Evolutionary conservation across 2,329 filamentous ascomycete species (phyloP).

Genomic region (Septoria petroselini): DNA sequence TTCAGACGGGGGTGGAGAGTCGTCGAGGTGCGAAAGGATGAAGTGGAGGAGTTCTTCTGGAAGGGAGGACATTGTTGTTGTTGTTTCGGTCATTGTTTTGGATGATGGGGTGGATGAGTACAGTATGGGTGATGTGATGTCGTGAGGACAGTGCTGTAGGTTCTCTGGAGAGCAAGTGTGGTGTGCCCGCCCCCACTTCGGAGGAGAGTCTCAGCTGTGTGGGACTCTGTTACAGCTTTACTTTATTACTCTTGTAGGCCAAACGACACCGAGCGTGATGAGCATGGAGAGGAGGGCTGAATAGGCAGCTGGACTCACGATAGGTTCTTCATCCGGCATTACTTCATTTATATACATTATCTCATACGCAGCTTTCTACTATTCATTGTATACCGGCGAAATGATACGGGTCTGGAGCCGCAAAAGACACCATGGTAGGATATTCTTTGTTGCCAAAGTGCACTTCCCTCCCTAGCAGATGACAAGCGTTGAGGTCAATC

Average conservation of each 20-base stretch:
- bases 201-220: too few relatives aligned
- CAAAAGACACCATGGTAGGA: slow-evolving; percentile 26
- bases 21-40: slow-evolving; percentile 56
- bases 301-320: too few relatives aligned
- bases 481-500: slow-evolving; percentile 24
- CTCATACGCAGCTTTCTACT: neutral
- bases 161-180: too few relatives aligned
- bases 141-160: too few relatives aligned
- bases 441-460: slow-evolving; percentile 23
- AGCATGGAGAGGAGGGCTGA: too few relatives aligned
- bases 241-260: too few relatives aligned
- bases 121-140: neutral
- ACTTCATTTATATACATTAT: neutral
- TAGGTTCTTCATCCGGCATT: too few relatives aligned
- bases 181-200: too few relatives aligned
- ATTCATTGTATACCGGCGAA: slow-evolving; percentile 26
- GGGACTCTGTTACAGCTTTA: too few relatives aligned
- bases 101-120: neutral
- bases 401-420: slow-evolving; percentile 28
- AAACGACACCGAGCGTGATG: too few relatives aligned
- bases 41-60: slow-evolving; percentile 61
- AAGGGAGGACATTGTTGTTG: slow-evolving; percentile 39
- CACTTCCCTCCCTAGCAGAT: slow-evolving; percentile 22
- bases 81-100: slow-evolving; percentile 1
- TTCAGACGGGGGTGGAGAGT: slow-evolving; percentile 50